Percentiles rank a stretch among this genome's conserved stretches.
These are phyloP conservation scores for Stevia rebaudiana DNA, from an alignment of 140 eudicot species.

Conservation along the genomic window DNA sequence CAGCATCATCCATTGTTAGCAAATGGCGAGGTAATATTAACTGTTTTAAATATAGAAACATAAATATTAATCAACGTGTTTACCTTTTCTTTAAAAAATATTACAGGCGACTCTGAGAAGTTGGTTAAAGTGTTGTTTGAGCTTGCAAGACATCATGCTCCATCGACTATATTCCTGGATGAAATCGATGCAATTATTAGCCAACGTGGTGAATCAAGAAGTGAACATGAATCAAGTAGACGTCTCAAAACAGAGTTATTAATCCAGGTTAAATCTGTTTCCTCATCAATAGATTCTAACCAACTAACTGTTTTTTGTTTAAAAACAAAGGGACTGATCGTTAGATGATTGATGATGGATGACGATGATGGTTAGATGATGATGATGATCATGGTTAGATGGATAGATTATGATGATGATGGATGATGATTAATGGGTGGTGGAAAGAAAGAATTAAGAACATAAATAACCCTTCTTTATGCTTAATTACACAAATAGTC, in stretches of 20 bases:
- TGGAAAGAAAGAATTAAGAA: too few species aligned
- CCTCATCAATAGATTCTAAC: background rate
- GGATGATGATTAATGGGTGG: too few species aligned
- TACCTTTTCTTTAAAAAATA: background rate
- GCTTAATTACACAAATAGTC: too few species aligned
- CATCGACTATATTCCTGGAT: slow-evolving; percentile 95
- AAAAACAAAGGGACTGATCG: too few species aligned
- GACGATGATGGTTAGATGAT: too few species aligned
- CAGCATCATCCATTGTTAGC: slow-evolving; percentile 98
- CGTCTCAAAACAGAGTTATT: slow-evolving; percentile 96
- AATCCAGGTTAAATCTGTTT: slow-evolving; percentile 58
- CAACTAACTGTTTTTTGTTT: background rate
- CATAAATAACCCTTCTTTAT: too few species aligned
- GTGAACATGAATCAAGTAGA: slow-evolving; percentile 99
- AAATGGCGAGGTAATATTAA: slow-evolving; percentile 85
- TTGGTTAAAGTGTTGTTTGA: slow-evolving; percentile 92
- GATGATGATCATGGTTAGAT: too few species aligned
- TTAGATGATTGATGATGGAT: too few species aligned
- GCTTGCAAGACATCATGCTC: slow-evolving; percentile 99
- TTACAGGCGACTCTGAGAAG: slow-evolving; percentile 96
- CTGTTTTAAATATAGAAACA: background rate
- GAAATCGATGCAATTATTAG: slow-evolving; percentile 98
- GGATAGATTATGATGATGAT: too few species aligned
- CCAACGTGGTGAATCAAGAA: slow-evolving; percentile 98
- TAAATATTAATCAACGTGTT: background rate